Evolutionary conservation across 768 basidiomycete species (phyloP).

Genomic region (Steccherinum ochraceum): DNA sequence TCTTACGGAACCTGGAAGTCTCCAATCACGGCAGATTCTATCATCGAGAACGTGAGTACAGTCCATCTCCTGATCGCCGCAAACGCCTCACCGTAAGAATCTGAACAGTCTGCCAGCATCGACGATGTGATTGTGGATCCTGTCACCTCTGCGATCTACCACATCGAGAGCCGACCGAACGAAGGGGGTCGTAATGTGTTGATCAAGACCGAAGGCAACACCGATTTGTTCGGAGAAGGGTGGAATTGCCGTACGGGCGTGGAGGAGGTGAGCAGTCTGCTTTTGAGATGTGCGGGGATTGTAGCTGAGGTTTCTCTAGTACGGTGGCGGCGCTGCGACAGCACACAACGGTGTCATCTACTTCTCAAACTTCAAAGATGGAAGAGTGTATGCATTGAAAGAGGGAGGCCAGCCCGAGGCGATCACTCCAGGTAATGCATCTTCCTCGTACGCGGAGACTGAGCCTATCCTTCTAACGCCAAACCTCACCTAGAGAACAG

Average conservation of each 20-base stretch:
- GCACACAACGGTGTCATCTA: slow-evolving; percentile 44
- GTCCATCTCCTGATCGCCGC: neutral
- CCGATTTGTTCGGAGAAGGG: slow-evolving; percentile 46
- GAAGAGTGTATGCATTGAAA: slow-evolving; percentile 43
- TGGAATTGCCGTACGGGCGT: slow-evolving; percentile 56
- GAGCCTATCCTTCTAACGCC: slow-evolving; percentile 4
- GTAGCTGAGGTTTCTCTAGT: slow-evolving; percentile 22
- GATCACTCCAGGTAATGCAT: slow-evolving; percentile 53
- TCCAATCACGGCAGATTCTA: slow-evolving; percentile 43
- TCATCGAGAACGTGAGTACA: slow-evolving; percentile 34
- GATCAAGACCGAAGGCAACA: slow-evolving; percentile 40
- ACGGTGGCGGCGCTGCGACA: slow-evolving; percentile 60
- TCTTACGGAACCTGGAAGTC: slow-evolving; percentile 64
- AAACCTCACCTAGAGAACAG: slow-evolving; percentile 33
- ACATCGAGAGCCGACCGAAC: slow-evolving; percentile 53
- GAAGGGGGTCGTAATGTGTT: slow-evolving; percentile 52
- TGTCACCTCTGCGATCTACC: slow-evolving; percentile 38
- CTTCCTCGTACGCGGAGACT: neutral
- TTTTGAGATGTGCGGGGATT: neutral
- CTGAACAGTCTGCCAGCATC: slow-evolving; percentile 23
- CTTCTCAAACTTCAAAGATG: slow-evolving; percentile 53
- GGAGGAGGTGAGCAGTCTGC: slow-evolving; percentile 35
- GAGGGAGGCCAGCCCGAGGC: slow-evolving; percentile 32
- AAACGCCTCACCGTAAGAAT: neutral
- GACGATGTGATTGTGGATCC: slow-evolving; percentile 50